Evolutionary conservation across 352 stramenopile genomes (phyloP), one percentile per base, ranked within the genome.

Genomic region (Blastocystis sp.): DNA sequence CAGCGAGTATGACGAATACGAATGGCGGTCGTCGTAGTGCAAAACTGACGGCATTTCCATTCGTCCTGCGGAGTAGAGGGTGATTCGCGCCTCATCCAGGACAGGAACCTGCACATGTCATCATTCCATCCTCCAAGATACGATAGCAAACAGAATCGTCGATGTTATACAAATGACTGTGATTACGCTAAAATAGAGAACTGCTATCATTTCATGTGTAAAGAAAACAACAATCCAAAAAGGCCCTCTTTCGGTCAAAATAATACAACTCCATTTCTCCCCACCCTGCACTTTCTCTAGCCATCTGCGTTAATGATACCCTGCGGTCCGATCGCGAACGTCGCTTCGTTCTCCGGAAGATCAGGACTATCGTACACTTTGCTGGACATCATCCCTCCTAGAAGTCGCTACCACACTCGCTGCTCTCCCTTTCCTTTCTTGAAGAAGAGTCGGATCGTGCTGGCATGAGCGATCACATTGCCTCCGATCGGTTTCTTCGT

Each of bases 391-490:
- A 48, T 90, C 92, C 94, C 46, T 93, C 90, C 32, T 91, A 90
- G 65, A 94, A 93, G 86, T 94, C 91, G 4, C 27, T 89, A 94
- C 89, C 90, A 94, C 56, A 96, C 93, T 11, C 93, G 91, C 65
- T 94, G 92, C 65, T 96, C 92, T 34, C 91, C 93, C 27, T 92
- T 92, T 6, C 93, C 93, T 87, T 97, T 97, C 72, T 94, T 93
- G 88, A 96, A 90, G 87, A 92, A 88, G n/a, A 98, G 87, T 24
- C 96, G 91, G 14, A 95, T 98, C 67, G 97, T 97, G 11, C 94
- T 96, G 29, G 95, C 96, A 88, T 99, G 96, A 0, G 96, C 97
- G 84, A 98, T 97, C 72, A 98, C 94, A 88, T 97, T 86, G 18
- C 88, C 88, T 1, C 88, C 88, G 32, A 89, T 85, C 21, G 88